Evolutionary conservation across 1,284 basidiomycete genomes (phyloP).

Genomic region (Marasmius fiardii): DNA sequence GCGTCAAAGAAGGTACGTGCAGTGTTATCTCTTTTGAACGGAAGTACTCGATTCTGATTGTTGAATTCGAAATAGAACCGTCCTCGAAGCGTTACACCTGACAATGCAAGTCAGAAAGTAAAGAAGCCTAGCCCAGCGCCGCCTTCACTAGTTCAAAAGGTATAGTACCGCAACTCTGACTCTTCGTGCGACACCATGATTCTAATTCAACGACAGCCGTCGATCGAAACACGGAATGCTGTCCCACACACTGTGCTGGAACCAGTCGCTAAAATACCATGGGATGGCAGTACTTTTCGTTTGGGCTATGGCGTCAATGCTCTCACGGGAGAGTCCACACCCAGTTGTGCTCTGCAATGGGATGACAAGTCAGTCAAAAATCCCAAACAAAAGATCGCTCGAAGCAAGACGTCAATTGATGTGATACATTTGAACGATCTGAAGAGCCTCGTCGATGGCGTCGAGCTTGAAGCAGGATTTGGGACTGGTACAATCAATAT

Average conservation of each 20-base stretch:
- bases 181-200: too few relatives aligned
- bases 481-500: constrained; percentile 15
- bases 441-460: constrained; percentile 14
- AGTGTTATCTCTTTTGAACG: too few relatives aligned
- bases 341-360: constrained; percentile 12
- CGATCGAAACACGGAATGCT: too few relatives aligned
- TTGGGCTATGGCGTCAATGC: constrained; percentile 17
- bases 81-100: too few relatives aligned
- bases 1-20: too few relatives aligned
- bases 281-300: constrained; percentile 15
- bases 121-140: too few relatives aligned
- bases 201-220: too few relatives aligned
- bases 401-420: constrained; percentile 9
- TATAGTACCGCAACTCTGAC: too few relatives aligned
- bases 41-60: too few relatives aligned
- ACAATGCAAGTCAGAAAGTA: too few relatives aligned
- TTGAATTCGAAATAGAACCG: too few relatives aligned
- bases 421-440: constrained; percentile 16
- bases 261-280: constrained; percentile 16
- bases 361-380: constrained; percentile 1
- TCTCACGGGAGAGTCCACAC: constrained; percentile 18
- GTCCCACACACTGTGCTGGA: constrained; percentile 8
- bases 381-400: constrained; percentile 2
- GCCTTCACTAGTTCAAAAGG: too few relatives aligned
- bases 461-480: constrained; percentile 14